These are phyloP conservation scores for Pyrenophora graminea DNA, from an alignment of 2,329 filamentous ascomycete species.

Conservation along the genomic window DNA sequence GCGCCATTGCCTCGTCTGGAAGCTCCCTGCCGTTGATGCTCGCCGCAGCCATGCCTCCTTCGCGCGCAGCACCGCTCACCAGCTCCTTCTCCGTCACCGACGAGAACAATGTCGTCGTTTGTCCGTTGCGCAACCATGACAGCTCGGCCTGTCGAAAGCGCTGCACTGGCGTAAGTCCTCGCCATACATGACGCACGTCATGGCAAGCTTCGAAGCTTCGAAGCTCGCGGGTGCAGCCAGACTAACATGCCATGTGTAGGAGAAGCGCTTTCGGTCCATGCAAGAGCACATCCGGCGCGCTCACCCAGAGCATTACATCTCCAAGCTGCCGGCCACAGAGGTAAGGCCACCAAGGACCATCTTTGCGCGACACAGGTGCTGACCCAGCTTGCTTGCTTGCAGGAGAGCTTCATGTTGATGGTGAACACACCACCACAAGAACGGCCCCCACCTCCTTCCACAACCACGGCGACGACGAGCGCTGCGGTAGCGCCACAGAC, in stretches of 20 bases:
- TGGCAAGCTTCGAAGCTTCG: conserved; percentile 8
- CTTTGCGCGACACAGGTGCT: conserved; percentile 2
- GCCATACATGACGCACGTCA: conserved; percentile 8
- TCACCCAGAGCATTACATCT: conserved; percentile 95
- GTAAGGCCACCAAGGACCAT: conserved; percentile 3
- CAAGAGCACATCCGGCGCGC: conserved; percentile 98
- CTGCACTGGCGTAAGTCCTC: conserved; percentile 89
- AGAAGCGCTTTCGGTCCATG: conserved; percentile 97
- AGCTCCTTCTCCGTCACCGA: conserved; percentile 92
- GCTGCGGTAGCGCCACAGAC: conserved; percentile 40
- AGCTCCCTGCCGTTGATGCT: conserved; percentile 47
- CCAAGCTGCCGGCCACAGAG: conserved; percentile 95
- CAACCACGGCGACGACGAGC: conserved; percentile 30
- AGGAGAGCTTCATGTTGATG: conserved; percentile 94
- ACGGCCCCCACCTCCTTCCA: conserved; percentile 58
- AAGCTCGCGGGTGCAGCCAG: conserved; percentile 10
- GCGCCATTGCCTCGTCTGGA: conserved; percentile 10
- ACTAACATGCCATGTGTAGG: conserved; percentile 59
- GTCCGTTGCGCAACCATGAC: conserved; percentile 93
- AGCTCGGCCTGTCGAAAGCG: conserved; percentile 95
- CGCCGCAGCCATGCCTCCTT: conserved; percentile 72
- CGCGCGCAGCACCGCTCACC: conserved; percentile 76
- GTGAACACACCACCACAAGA: conserved; percentile 85
- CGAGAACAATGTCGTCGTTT: conserved; percentile 94
- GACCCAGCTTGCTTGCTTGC: not conserved